Evolutionary conservation across 345 rosid species (phyloP).

Genomic region (Clarkia xantiana): DNA sequence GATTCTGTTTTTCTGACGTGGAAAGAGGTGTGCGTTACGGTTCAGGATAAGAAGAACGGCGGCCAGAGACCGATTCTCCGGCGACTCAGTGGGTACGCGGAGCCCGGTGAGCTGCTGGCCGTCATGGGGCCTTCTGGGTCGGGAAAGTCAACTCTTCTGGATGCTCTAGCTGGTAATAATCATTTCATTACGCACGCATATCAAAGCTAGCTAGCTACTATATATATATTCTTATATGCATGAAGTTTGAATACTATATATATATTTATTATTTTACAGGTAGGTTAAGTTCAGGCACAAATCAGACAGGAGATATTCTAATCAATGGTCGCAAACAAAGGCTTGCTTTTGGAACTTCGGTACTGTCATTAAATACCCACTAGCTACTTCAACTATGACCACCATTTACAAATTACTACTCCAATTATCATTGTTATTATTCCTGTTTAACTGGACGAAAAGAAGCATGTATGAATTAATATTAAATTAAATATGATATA

Average conservation of each 20-base stretch:
- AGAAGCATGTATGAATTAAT: too few species aligned
- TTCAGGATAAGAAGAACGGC: slow-evolving; percentile 10
- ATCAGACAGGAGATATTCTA: slow-evolving; percentile 30
- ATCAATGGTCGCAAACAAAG: slow-evolving; percentile 33
- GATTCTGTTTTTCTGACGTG: slow-evolving; percentile 24
- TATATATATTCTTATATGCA: too few species aligned
- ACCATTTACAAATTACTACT: too few species aligned
- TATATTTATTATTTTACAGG: slow-evolving; percentile 18
- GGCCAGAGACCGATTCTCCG: slow-evolving; percentile 15
- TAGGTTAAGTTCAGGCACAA: slow-evolving; percentile 21
- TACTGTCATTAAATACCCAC: slow-evolving; percentile 5
- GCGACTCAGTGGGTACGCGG: slow-evolving; percentile 25
- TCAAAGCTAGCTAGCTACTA: too few species aligned
- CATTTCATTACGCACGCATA: not conserved
- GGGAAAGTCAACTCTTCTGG: slow-evolving; percentile 44
- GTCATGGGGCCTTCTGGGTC: slow-evolving; percentile 45
- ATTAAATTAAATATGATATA: too few species aligned
- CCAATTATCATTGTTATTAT: too few species aligned
- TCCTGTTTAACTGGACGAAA: too few species aligned
- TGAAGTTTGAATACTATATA: not conserved
- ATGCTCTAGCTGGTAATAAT: slow-evolving; percentile 28
- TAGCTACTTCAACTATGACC: too few species aligned
- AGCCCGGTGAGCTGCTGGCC: slow-evolving; percentile 26
- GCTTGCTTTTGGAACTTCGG: slow-evolving; percentile 45
- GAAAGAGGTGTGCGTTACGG: slow-evolving; percentile 28